Percentiles rank a stretch among this genome's conserved stretches.
These are phyloP conservation scores for Magnaporthiopsis poae DNA, from an alignment of 2,329 filamentous ascomycete species.

Conservation along the genomic window DNA sequence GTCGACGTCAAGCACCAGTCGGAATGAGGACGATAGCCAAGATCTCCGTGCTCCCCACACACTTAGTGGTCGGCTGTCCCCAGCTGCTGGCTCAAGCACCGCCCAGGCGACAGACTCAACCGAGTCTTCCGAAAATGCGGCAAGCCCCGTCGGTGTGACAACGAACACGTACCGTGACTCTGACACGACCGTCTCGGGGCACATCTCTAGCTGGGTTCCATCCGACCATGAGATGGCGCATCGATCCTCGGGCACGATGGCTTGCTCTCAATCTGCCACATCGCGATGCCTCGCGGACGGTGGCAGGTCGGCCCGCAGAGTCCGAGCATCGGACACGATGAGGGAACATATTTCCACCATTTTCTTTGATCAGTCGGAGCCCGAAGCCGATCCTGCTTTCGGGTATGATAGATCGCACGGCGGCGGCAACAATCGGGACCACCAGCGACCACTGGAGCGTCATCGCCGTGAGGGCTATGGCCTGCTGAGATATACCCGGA, in stretches of 20 bases:
- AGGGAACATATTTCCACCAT: neutral
- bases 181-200: neutral
- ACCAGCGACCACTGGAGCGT: neutral
- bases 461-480: constrained; percentile 8
- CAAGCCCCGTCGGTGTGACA: neutral
- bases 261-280: neutral
- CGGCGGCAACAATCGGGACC: neutral
- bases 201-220: neutral
- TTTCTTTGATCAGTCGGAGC: neutral
- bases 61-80: neutral
- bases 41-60: neutral
- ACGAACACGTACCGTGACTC: neutral
- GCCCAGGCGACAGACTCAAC: neutral
- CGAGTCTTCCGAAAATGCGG: neutral
- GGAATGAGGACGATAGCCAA: neutral
- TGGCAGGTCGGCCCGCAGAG: neutral
- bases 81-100: neutral
- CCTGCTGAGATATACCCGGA: constrained; percentile 6
- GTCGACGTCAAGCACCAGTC: neutral
- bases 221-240: neutral
- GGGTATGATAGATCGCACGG: neutral
- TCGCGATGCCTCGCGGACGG: neutral
- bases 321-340: neutral
- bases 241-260: neutral
- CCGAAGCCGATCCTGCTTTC: neutral